These are phyloP conservation scores for Barnettozyma sp. DNA, from an alignment of 805 yeast species.

Conservation along the genomic window DNA sequence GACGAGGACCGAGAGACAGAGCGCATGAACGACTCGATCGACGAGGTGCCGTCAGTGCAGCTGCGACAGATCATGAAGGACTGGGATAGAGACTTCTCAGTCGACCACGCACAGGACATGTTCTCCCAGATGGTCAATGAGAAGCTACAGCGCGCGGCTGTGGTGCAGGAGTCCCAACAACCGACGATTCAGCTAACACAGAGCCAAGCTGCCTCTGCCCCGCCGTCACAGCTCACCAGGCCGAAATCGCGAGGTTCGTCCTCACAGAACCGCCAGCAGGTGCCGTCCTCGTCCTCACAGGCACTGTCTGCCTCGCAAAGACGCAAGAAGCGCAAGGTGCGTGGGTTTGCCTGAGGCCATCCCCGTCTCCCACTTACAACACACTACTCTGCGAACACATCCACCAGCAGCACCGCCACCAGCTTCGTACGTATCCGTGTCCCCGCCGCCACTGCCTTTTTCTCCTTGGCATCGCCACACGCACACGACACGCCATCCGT, in stretches of 20 bases:
- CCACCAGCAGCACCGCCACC: too few species aligned
- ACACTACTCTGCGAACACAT: too few species aligned
- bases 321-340: conserved; percentile 15
- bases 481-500: too few species aligned
- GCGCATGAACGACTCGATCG: conserved; percentile 5
- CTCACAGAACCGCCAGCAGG: neutral
- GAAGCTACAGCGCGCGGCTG: conserved; percentile 5
- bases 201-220: conserved; percentile 8
- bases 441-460: too few species aligned
- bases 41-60: conserved; percentile 1
- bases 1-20: conserved; percentile 4
- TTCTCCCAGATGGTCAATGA: conserved; percentile 3
- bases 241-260: conserved; percentile 1
- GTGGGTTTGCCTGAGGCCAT: conserved; percentile 19
- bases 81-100: conserved; percentile 20
- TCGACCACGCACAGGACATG: conserved; percentile 9
- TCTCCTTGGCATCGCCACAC: too few species aligned
- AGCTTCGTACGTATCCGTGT: too few species aligned
- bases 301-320: conserved; percentile 1
- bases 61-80: conserved; percentile 3
- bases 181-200: conserved; percentile 19
- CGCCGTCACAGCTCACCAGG: conserved; percentile 3
- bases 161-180: conserved; percentile 6
- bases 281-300: conserved; percentile 2
- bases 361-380: too few species aligned